Conservation (phyloP, 139 green algal genomes). For the Chlorella vulgaris region DNA sequence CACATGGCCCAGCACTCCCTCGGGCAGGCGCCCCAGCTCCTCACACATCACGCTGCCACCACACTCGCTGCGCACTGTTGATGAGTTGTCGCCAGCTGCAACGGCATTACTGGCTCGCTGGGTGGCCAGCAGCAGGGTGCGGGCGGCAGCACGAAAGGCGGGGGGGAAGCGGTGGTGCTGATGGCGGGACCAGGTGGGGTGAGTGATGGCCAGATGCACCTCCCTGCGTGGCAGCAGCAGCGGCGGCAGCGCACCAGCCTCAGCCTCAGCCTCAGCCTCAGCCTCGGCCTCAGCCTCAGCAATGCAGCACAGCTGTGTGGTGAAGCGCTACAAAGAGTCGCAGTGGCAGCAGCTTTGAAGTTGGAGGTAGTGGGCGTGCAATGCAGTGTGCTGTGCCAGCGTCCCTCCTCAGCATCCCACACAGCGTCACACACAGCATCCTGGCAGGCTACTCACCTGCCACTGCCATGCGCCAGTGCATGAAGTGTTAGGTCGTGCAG, state of each 20-base stretch:
- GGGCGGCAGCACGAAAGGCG: not conserved
- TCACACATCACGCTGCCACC: too few species aligned
- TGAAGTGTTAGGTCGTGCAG: not conserved
- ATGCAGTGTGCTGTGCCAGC: too few species aligned
- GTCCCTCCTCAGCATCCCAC: too few species aligned
- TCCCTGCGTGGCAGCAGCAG: not conserved
- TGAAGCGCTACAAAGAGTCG: too few species aligned
- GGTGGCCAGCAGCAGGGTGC: conserved; percentile 4
- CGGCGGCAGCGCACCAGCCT: too few species aligned
- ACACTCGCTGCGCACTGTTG: too few species aligned
- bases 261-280: not conserved
- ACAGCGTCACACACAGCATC: too few species aligned
- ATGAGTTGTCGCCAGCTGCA: not conserved
- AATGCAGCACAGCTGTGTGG: too few species aligned
- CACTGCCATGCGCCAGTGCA: not conserved
- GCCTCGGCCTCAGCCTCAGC: too few species aligned
- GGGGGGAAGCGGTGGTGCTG: not conserved
- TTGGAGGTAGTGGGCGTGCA: not conserved
- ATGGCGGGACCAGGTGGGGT: not conserved
- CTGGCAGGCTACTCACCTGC: too few species aligned
- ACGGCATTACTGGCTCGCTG: not conserved
- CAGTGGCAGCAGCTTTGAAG: too few species aligned
- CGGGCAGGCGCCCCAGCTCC: not conserved
- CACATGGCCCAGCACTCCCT: not conserved
- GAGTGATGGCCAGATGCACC: not conserved